phyloP scores from a whole-genome alignment of 1,139 yeast species.

The Sugiyamaella japonica region DNA sequence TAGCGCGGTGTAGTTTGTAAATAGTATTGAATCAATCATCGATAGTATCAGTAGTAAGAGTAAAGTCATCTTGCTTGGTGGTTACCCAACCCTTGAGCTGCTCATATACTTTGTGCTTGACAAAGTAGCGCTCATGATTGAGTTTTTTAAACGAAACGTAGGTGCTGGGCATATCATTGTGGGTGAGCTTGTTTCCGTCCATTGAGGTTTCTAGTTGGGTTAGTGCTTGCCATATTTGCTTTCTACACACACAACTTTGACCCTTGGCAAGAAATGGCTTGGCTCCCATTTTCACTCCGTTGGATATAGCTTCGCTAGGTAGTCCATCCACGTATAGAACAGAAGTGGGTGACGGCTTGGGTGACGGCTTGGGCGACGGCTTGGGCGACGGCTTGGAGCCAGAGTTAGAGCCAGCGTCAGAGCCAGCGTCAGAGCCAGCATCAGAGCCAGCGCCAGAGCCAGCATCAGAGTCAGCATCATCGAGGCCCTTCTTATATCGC shows the following conservation, averaged over 20 bases:
- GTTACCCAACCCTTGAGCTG: slow-evolving; percentile 34
- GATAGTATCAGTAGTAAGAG: no score
- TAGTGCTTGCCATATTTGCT: slow-evolving; percentile 19
- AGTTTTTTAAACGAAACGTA: slow-evolving; percentile 24
- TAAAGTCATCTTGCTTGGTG: slow-evolving; percentile 37
- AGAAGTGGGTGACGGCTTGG: slow-evolving; percentile 31
- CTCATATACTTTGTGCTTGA: slow-evolving; percentile 30
- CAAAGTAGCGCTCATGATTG: slow-evolving; percentile 22
- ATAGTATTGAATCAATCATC: slow-evolving; percentile 3
- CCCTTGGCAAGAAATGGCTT: slow-evolving; percentile 33
- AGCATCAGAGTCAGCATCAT: not conserved
- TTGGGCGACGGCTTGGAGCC: no score
- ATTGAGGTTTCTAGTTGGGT: slow-evolving; percentile 1
- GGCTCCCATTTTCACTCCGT: slow-evolving; percentile 41
- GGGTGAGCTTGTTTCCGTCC: not conserved
- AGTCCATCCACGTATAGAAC: slow-evolving; percentile 26
- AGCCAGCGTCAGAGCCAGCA: no score
- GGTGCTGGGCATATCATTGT: slow-evolving; percentile 12
- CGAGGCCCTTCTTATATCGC: slow-evolving; percentile 19
- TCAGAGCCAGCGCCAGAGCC: no score
- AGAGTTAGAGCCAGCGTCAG: no score
- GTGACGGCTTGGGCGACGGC: no score
- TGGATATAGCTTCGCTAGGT: slow-evolving; percentile 33
- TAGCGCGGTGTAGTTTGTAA: no score
- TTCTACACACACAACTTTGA: slow-evolving; percentile 31